phyloP scores from a whole-genome alignment of 73 alveolate genomes.

The Stentor coeruleus region DNA sequence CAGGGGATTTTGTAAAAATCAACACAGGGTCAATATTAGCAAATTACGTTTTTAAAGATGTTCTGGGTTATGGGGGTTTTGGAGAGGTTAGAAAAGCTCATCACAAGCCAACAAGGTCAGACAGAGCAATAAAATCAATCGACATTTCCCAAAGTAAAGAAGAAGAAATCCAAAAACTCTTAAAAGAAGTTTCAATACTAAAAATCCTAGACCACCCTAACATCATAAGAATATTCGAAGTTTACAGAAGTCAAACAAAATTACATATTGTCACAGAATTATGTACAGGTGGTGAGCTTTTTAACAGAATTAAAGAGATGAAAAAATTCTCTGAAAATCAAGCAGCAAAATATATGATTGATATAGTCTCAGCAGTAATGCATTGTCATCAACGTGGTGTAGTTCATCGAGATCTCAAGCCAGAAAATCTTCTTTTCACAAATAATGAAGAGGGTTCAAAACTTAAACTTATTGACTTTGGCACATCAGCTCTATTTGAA shows the following conservation, averaged over 20 bases:
- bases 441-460: slow-evolving; percentile 34
- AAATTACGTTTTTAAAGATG: too few relatives aligned
- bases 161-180: slow-evolving; percentile 30
- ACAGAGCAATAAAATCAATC: slow-evolving; percentile 32
- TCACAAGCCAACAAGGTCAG: slow-evolving; percentile 39
- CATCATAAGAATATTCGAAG: slow-evolving; percentile 60
- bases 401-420: slow-evolving; percentile 80
- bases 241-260: slow-evolving; percentile 68
- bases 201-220: slow-evolving; percentile 38
- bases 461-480: slow-evolving; percentile 89
- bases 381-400: slow-evolving; percentile 76
- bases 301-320: slow-evolving; percentile 51
- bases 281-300: slow-evolving; percentile 72
- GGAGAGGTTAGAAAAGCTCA: slow-evolving; percentile 39
- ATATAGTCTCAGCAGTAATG: slow-evolving; percentile 61
- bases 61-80: slow-evolving; percentile 35
- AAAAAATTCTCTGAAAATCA: slow-evolving; percentile 67
- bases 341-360: slow-evolving; percentile 70
- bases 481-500: slow-evolving; percentile 58
- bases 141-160: slow-evolving; percentile 21
- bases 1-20: too few relatives aligned
- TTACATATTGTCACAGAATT: slow-evolving; percentile 76
- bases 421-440: slow-evolving; percentile 61
- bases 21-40: too few relatives aligned
- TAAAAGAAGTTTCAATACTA: slow-evolving; percentile 29